phyloP scores from a whole-genome alignment of 345 rosid genomes.

The Barbarea vulgaris region DNA sequence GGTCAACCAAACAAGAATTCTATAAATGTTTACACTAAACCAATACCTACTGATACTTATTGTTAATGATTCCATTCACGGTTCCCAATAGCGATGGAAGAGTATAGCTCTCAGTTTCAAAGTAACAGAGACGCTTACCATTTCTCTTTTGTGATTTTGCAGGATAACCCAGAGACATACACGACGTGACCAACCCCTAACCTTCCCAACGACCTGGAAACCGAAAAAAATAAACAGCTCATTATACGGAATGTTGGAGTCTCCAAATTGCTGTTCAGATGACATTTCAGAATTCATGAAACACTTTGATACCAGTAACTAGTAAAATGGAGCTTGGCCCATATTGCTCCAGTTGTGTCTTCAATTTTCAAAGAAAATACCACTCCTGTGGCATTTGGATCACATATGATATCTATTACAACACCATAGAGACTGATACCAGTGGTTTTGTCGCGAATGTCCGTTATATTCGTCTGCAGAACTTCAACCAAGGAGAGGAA shows the following conservation, averaged over 20 bases:
- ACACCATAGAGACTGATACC: conserved; percentile 83
- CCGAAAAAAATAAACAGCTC: conserved; percentile 8
- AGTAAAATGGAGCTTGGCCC: conserved; percentile 75
- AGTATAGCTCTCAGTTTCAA: not conserved
- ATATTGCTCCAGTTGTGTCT: conserved; percentile 71
- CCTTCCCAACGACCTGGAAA: conserved; percentile 85
- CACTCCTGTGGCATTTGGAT: conserved; percentile 48
- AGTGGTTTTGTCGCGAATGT: conserved; percentile 79
- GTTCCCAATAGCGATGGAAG: not conserved
- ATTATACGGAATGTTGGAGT: not conserved
- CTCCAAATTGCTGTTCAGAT: not conserved
- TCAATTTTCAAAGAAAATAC: conserved; percentile 66
- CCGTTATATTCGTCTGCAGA: conserved; percentile 67
- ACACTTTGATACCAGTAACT: conserved; percentile 60
- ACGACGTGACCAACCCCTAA: conserved; percentile 73
- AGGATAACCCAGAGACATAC: conserved; percentile 75
- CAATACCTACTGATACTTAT: not conserved
- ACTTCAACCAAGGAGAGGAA: conserved; percentile 44
- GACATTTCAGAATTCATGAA: not conserved
- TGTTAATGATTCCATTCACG: not conserved
- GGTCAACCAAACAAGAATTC: conserved; percentile 32
- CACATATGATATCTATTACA: conserved; percentile 54
- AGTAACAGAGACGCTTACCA: conserved; percentile 47
- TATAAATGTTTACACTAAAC: not conserved
- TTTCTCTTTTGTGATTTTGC: conserved; percentile 55